Base-by-base conservation (phyloP, 352 stramenopile genomes). In the Lagenidium giganteum region DNA sequence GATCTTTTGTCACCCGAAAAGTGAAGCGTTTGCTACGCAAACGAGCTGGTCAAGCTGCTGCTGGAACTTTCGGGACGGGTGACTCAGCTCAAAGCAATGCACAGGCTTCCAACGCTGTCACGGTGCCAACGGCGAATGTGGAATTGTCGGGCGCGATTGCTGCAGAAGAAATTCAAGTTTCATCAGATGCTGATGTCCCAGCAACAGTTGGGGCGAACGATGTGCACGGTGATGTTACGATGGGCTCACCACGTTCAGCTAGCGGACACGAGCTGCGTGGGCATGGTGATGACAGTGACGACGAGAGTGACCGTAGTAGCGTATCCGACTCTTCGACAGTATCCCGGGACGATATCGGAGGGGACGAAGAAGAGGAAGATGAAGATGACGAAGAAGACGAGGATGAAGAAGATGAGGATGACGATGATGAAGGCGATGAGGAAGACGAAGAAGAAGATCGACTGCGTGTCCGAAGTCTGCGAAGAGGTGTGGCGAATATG, bases 1-100 rank as follows among this genome's bases (percentile, higher is more conserved):
- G 83, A 14, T 78, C 80, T 17, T 91, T 91, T 50, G 80, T 93
- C 22, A 87, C 76, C 0, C 73, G 91, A 22, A 73, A 77, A 12
- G 59, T 92, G 8, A 66, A 66, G 3, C 77, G 76, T 20, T 35
- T 91, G 23, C 43, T 86, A 21, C 78, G 83, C 34, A 92, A 92
- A 47, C 59, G 61, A n/a, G n/a, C 22, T 26, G 43, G 9, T 23
- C 18, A 18, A 2, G 22, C 42, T 14, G 9, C 28, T 9, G 28
- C 28, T 32, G 28, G 9, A 14, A 14, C 28, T 32, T 9, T 14
- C n/a, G n/a, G n/a, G 9, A 32, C 28, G 28, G 28, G 14, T 32
- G 14, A 14, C 14, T 32, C 28, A 32, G 28, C 14, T 32, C 28
- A 9, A 32, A 9, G 46, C 2, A 38, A 12, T 31, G 11, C 32